Evolutionary conservation across 768 basidiomycete species (phyloP), one percentile per base, ranked within the genome.

Genomic region (Termitomyces sp.): DNA sequence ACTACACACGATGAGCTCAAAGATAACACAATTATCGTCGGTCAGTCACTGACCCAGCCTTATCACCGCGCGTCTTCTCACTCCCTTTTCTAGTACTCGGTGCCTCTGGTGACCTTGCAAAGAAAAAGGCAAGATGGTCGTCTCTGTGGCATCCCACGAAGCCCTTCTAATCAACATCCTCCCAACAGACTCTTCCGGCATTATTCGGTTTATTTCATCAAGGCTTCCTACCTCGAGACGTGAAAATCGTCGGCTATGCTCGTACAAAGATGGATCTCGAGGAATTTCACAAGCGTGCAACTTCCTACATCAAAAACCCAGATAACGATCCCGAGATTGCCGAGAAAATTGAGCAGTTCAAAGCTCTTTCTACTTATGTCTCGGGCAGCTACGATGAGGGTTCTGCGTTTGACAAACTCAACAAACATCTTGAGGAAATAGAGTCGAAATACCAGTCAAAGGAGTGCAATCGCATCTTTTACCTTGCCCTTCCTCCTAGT

Each of bases 81-180:
- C 63, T 59, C 55, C 36, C 41, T 56, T 10, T 26, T 32, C 36
- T 69, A 94, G 95, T 98, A 56, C 85, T 95, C 61, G 96, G 96
- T 58, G 96, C 96, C 3, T 95, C 93, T 57, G 96, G 96, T 43
- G 96, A 99, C 79, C 81, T 99, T 49, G 96, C 96, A 63, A 96
- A 97, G 88, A 99, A 99, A 79, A 99, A 99, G 85, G 95, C 86
- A 51, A 50, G 70, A 57, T 54, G 44, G 35, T 46, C 49, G 47
- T 23, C 26, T 16, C 36, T n/a, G 57, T 46, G 35, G 28, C n/a
- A 2, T 40, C 16, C 30, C 65, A 20, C 52, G 50, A 28, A 47
- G 41, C 30, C 62, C 40, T 50, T 43, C 63, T 63, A 9, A 57
- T 35, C 57, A 58, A 55, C 56, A n/a, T 60, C 59, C 26, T 59